Conservation (phyloP, 352 stramenopile species). For the Globisporangium emineosum region DNA sequence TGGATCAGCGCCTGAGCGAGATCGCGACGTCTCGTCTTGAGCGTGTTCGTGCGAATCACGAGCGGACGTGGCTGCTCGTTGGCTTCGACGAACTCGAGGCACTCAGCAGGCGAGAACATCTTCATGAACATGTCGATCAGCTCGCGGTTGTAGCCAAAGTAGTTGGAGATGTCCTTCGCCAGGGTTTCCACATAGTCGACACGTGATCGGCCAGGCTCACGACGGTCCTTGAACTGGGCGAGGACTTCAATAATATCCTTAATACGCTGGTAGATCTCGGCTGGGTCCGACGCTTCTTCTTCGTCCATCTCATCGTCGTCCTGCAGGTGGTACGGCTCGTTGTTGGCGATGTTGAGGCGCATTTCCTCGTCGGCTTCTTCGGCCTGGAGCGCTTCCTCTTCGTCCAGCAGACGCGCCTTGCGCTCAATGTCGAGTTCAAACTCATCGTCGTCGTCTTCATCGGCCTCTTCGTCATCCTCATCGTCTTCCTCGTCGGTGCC, state of each 20-base stretch:
- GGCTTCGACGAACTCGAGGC: constrained; percentile 98
- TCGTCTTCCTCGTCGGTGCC: constrained; percentile 40
- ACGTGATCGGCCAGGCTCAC: constrained; percentile 89
- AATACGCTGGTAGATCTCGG: constrained; percentile 91
- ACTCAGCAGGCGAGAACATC: constrained; percentile 98
- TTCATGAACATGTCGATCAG: constrained; percentile 97
- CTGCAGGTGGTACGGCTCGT: constrained; percentile 78
- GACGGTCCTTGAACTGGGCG: constrained; percentile 93
- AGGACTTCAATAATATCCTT: constrained; percentile 93
- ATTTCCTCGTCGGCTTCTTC: constrained; percentile 83
- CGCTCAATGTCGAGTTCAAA: constrained; percentile 86
- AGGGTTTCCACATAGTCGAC: constrained; percentile 95
- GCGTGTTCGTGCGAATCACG: constrained; percentile 99
- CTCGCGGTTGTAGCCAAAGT: constrained; percentile 98
- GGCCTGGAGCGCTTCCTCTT: constrained; percentile 65
- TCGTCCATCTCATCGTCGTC: constrained; percentile 76
- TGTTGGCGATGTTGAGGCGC: constrained; percentile 84
- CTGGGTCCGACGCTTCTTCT: constrained; percentile 61
- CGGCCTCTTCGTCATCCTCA: constrained; percentile 47
- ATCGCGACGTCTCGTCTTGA: constrained; percentile 98
- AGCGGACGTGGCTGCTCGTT: constrained; percentile 97
- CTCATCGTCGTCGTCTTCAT: constrained; percentile 35
- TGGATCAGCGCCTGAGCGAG: constrained; percentile 98
- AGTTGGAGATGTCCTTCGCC: constrained; percentile 92
- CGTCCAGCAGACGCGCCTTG: constrained; percentile 79